phyloP scores from a whole-genome alignment of 1,284 basidiomycete genomes.

The Tremellales sp. region DNA sequence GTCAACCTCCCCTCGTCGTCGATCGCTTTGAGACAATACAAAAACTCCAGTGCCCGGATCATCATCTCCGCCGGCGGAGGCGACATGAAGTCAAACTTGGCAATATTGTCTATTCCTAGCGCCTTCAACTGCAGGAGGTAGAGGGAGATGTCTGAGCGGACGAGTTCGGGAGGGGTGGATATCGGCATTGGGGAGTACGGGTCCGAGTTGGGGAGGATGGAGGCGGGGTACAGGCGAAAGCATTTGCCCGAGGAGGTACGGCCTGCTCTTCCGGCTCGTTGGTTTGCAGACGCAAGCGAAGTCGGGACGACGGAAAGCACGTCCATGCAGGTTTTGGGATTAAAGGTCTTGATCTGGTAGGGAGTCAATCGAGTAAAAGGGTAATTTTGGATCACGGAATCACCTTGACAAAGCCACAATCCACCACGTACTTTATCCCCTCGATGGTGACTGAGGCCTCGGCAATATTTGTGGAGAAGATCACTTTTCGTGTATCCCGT shows the following conservation, averaged over 20 bases:
- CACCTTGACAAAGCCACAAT: conserved; percentile 92
- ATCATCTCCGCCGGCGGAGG: conserved; percentile 83
- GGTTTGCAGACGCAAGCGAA: conserved; percentile 77
- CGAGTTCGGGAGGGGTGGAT: conserved; percentile 82
- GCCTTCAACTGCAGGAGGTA: conserved; percentile 90
- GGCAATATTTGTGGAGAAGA: conserved; percentile 93
- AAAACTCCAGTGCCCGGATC: conserved; percentile 70
- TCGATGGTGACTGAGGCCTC: conserved; percentile 97
- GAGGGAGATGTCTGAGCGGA: conserved; percentile 78
- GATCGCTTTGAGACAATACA: conserved; percentile 52
- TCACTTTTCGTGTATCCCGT: conserved; percentile 75
- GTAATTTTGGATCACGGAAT: conserved; percentile 14
- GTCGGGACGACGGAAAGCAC: conserved; percentile 74
- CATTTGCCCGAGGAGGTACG: conserved; percentile 86
- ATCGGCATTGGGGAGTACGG: conserved; percentile 49
- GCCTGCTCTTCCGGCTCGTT: conserved; percentile 85
- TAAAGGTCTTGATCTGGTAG: conserved; percentile 71
- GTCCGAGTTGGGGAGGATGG: conserved; percentile 57
- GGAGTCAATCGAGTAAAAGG: background rate
- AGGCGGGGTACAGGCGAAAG: conserved; percentile 81
- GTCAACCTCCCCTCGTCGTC: conserved; percentile 54
- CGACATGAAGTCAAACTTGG: conserved; percentile 83
- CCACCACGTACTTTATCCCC: conserved; percentile 90
- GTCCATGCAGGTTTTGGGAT: conserved; percentile 74
- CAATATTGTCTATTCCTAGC: conserved; percentile 85